Evolutionary conservation across 2,329 filamentous ascomycete species (phyloP).

Genomic region (Aureobasidium sp.): DNA sequence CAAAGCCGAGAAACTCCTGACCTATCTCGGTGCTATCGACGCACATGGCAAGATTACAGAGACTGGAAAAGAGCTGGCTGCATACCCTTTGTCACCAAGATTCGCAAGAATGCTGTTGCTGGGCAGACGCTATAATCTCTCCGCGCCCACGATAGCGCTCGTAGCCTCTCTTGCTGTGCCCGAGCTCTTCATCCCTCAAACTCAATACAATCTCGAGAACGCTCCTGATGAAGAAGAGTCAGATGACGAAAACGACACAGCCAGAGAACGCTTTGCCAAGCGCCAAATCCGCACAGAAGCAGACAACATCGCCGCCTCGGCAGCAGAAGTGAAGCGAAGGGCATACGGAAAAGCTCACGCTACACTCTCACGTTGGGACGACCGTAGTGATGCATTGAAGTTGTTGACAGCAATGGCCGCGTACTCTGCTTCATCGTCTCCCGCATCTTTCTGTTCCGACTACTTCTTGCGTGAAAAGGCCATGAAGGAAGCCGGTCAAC

Average conservation of each 20-base stretch:
- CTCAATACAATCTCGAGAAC: slow-evolving; percentile 43
- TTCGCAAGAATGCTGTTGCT: slow-evolving; percentile 89
- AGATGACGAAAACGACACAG: slow-evolving; percentile 18
- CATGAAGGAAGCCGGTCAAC: slow-evolving; percentile 75
- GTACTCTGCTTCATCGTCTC: slow-evolving; percentile 39
- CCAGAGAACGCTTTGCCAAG: slow-evolving; percentile 6
- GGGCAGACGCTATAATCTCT: slow-evolving; percentile 71
- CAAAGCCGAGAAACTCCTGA: slow-evolving; percentile 78
- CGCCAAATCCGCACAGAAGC: slow-evolving; percentile 47
- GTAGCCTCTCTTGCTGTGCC: slow-evolving; percentile 83
- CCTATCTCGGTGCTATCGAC: slow-evolving; percentile 70
- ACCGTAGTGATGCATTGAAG: slow-evolving; percentile 81
- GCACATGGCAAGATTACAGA: slow-evolving; percentile 65
- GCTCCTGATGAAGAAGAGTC: slow-evolving; percentile 32
- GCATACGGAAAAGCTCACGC: slow-evolving; percentile 65
- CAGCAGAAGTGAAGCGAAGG: slow-evolving; percentile 55
- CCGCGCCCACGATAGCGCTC: slow-evolving; percentile 78
- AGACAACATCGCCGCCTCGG: slow-evolving; percentile 54
- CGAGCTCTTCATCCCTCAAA: slow-evolving; percentile 79
- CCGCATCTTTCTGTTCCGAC: slow-evolving; percentile 60
- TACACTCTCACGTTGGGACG: slow-evolving; percentile 72
- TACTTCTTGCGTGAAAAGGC: slow-evolving; percentile 85
- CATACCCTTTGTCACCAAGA: slow-evolving; percentile 83
- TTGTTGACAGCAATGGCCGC: slow-evolving; percentile 81
- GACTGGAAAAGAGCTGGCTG: slow-evolving; percentile 71